Conservation (phyloP, 495 filamentous ascomycete genomes). For the Letharia lupina region DNA sequence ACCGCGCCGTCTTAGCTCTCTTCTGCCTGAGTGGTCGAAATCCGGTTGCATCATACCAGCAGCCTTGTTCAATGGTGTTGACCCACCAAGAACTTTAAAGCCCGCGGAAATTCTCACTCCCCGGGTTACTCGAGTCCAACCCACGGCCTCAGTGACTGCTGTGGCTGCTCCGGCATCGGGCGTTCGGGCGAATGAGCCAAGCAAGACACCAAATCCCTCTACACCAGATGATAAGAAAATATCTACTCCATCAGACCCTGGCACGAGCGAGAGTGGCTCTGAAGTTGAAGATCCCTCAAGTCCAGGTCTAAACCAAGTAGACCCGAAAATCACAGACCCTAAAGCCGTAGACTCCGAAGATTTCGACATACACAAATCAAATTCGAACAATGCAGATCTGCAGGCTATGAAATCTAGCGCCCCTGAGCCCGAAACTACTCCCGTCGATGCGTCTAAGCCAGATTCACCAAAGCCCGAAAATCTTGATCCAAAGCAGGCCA, state of each 20-base stretch:
- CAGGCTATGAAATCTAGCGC: neutral
- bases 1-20: neutral
- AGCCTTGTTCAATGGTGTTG: constrained; percentile 10
- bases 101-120: neutral
- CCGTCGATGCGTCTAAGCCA: neutral
- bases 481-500: neutral
- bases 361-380: neutral
- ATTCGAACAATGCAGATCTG: neutral
- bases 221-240: neutral
- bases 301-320: neutral
- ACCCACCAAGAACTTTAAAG: constrained; percentile 6
- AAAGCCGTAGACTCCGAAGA: neutral
- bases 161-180: neutral
- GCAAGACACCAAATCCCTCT: neutral
- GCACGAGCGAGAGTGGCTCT: neutral
- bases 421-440: neutral
- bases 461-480: neutral
- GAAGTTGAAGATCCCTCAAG: neutral
- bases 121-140: neutral
- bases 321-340: neutral
- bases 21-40: constrained; percentile 2
- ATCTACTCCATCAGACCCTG: neutral
- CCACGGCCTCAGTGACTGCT: neutral
- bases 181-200: neutral
- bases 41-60: neutral